phyloP scores from a whole-genome alignment of 148 eudicot species.

The Diospyros kaki region DNA sequence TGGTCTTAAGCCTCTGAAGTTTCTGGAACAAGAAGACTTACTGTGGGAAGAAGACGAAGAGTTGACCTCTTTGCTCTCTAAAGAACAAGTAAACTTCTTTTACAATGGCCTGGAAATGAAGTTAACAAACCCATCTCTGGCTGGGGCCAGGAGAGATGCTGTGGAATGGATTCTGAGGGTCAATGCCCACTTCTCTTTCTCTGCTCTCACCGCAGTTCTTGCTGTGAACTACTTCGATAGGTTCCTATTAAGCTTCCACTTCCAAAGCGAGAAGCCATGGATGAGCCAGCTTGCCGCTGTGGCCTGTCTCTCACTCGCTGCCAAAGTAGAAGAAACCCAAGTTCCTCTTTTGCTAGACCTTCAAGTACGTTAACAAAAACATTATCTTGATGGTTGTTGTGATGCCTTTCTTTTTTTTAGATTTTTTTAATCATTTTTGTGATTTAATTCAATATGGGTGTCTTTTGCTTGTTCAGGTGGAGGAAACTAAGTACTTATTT shows the following conservation, averaged over 20 bases:
- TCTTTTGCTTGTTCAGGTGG: conserved; percentile 38
- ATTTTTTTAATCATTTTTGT: neutral
- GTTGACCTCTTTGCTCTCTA: conserved; percentile 28
- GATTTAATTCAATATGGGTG: no score
- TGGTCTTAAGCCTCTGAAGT: neutral
- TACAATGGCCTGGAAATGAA: neutral
- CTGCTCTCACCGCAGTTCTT: conserved; percentile 32
- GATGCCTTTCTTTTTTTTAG: neutral
- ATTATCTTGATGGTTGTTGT: neutral
- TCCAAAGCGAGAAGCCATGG: conserved; percentile 48
- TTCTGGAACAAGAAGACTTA: conserved; percentile 31
- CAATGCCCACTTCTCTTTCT: conserved; percentile 28
- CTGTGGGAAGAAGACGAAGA: conserved; percentile 64
- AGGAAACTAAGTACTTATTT: conserved; percentile 47
- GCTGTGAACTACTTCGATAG: conserved; percentile 57
- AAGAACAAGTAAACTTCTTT: conserved; percentile 1
- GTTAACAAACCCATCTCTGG: conserved; percentile 6
- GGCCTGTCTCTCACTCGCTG: conserved; percentile 60
- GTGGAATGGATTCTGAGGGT: conserved; percentile 36
- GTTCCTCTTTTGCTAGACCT: conserved; percentile 59
- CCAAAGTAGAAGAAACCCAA: conserved; percentile 61
- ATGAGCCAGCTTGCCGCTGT: conserved; percentile 53
- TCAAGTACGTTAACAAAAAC: conserved; percentile 39
- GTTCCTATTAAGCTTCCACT: conserved; percentile 34
- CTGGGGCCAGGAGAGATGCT: conserved; percentile 14